Conservation (phyloP, 345 rosid genomes). For the Eutrema japonicum region DNA sequence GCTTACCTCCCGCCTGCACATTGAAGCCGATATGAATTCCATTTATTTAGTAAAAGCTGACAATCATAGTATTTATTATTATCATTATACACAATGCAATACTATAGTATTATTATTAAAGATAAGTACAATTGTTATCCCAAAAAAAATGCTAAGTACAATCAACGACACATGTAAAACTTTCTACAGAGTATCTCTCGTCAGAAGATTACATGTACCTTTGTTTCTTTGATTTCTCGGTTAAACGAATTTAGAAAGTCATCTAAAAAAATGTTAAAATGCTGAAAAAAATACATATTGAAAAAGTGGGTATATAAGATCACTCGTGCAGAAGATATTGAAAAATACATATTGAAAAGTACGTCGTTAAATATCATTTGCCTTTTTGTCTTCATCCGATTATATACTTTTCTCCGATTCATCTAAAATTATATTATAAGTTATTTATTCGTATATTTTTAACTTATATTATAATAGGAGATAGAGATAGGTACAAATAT, state of each 20-base stretch:
- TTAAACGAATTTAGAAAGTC: slow-evolving; percentile 14
- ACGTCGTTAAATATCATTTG: neutral
- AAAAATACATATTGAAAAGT: neutral
- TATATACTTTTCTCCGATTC: neutral
- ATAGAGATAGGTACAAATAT: no score
- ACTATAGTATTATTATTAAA: slow-evolving; percentile 14
- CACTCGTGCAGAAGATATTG: slow-evolving; percentile 5
- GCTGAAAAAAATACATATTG: neutral
- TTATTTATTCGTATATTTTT: no score
- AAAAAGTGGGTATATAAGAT: neutral
- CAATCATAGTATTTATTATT: slow-evolving; percentile 6
- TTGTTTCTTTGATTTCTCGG: slow-evolving; percentile 24
- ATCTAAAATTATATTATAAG: no score
- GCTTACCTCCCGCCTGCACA: neutral
- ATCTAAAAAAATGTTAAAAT: neutral
- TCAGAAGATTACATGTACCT: slow-evolving; percentile 36
- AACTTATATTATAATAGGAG: no score
- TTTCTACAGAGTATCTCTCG: slow-evolving; percentile 17
- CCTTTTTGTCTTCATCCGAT: neutral
- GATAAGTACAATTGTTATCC: neutral
- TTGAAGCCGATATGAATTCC: slow-evolving; percentile 8
- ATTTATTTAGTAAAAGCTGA: slow-evolving; percentile 21
- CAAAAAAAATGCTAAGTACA: slow-evolving; percentile 2
- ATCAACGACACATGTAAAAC: slow-evolving; percentile 28
- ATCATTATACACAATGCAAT: slow-evolving; percentile 18